Conservation (phyloP, 345 rosid genomes). For the Populus pruinosa region DNA sequence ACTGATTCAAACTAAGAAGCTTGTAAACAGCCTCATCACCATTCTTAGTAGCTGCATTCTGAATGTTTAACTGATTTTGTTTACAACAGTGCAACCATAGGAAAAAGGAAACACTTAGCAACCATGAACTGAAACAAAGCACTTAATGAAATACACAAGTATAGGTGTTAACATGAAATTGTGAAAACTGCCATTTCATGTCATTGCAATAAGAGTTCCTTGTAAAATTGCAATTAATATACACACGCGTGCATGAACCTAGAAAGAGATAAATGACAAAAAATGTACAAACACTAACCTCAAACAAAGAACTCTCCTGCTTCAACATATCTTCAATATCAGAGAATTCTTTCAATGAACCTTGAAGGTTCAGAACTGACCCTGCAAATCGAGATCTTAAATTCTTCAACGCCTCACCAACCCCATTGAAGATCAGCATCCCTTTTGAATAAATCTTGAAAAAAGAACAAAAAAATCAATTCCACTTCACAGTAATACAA, state of each 20-base stretch:
- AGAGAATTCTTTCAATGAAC: conserved; percentile 44
- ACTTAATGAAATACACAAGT: background rate
- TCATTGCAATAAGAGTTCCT: background rate
- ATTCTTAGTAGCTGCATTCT: conserved; percentile 37
- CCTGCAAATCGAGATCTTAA: conserved; percentile 42
- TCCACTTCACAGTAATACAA: background rate
- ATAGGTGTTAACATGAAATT: background rate
- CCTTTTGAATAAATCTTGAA: conserved; percentile 63
- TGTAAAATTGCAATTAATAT: background rate
- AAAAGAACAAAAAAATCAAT: conserved; percentile 11
- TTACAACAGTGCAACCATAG: conserved; percentile 3
- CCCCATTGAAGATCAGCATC: conserved; percentile 52
- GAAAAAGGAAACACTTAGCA: conserved; percentile 5
- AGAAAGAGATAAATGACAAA: background rate
- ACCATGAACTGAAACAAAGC: background rate
- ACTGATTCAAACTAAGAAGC: conserved; percentile 56
- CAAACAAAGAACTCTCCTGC: conserved; percentile 50
- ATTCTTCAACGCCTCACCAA: conserved; percentile 48
- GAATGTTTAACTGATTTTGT: conserved; percentile 41
- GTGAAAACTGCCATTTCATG: background rate
- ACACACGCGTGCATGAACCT: background rate
- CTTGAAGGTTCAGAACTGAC: conserved; percentile 41
- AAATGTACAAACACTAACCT: conserved; percentile 47
- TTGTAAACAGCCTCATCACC: conserved; percentile 42
- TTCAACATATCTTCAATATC: conserved; percentile 64